Conservation (phyloP, 2,329 filamentous ascomycete genomes). For the Colletotrichum noveboracense region DNA sequence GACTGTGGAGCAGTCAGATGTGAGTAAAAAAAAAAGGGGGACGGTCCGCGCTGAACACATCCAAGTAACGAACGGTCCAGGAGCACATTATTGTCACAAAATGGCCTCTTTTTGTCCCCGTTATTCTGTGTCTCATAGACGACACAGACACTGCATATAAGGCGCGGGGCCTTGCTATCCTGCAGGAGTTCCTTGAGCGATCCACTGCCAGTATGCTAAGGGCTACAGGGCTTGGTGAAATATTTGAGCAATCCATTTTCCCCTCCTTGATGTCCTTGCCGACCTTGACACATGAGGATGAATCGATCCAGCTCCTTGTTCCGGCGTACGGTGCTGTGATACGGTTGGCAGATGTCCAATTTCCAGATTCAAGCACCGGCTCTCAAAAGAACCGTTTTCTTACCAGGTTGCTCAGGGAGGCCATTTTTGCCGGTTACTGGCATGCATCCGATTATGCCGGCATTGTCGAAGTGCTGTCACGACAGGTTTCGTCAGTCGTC, state of each 20-base stretch:
- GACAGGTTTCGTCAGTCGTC: constrained; percentile 54
- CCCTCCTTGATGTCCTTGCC: constrained; percentile 81
- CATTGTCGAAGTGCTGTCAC: constrained; percentile 63
- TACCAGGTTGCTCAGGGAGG: constrained; percentile 60
- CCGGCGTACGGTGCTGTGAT: constrained; percentile 72
- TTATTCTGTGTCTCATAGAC: constrained; percentile 72
- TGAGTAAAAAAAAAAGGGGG: constrained; percentile 32
- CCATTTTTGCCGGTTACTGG: constrained; percentile 58
- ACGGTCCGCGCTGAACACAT: not conserved
- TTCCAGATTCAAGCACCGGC: constrained; percentile 26
- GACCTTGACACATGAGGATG: constrained; percentile 73
- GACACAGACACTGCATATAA: constrained; percentile 62
- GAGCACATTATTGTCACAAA: constrained; percentile 50
- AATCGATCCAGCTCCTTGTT: constrained; percentile 69
- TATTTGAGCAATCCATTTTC: constrained; percentile 73
- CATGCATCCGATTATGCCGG: constrained; percentile 64
- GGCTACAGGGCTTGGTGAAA: constrained; percentile 67
- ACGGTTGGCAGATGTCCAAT: constrained; percentile 53
- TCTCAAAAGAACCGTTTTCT: constrained; percentile 47
- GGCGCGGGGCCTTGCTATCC: constrained; percentile 58
- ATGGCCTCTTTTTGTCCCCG: constrained; percentile 75
- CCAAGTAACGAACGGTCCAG: constrained; percentile 32
- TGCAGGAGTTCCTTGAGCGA: constrained; percentile 59
- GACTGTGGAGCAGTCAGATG: constrained; percentile 58
- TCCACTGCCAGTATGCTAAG: constrained; percentile 59